phyloP scores from a whole-genome alignment of 2,329 filamentous ascomycete genomes.

The Cladosporium sp. region DNA sequence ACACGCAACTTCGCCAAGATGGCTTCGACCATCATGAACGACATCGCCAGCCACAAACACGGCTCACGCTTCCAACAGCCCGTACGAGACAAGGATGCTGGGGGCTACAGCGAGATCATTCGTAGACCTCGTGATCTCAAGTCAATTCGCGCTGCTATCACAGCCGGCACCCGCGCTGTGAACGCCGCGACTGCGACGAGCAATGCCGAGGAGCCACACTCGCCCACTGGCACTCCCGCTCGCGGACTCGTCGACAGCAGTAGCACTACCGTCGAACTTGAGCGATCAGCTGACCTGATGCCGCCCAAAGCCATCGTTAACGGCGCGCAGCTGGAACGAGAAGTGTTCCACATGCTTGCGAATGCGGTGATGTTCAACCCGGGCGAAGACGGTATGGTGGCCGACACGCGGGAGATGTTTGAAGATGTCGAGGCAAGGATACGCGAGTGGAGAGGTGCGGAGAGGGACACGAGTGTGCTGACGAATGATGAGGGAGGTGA shows the following conservation, averaged over 20 bases:
- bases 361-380: conserved; percentile 99
- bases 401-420: conserved; percentile 87
- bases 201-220: conserved; percentile 18
- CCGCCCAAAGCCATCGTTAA: conserved; percentile 92
- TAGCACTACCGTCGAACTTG: conserved; percentile 56
- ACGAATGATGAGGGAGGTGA: conserved; percentile 26
- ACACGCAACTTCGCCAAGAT: conserved; percentile 52
- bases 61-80: conserved; percentile 52
- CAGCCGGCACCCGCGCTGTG: conserved; percentile 60
- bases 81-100: conserved; percentile 51
- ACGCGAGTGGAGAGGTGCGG: conserved; percentile 72
- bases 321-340: conserved; percentile 85
- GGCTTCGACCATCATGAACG: conserved; percentile 51
- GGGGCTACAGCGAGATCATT: conserved; percentile 55
- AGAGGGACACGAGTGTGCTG: conserved; percentile 41
- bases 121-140: conserved; percentile 54
- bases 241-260: conserved; percentile 8
- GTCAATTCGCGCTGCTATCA: conserved; percentile 51
- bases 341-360: conserved; percentile 94
- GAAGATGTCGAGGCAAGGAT: conserved; percentile 79
- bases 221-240: conserved; percentile 15
- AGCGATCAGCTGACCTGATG: conserved; percentile 72
- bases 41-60: conserved; percentile 53
- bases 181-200: conserved; percentile 34
- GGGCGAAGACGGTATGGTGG: conserved; percentile 84